These are phyloP conservation scores for Chlorella sp. DNA, from an alignment of 139 green algal species.

Conservation along the genomic window DNA sequence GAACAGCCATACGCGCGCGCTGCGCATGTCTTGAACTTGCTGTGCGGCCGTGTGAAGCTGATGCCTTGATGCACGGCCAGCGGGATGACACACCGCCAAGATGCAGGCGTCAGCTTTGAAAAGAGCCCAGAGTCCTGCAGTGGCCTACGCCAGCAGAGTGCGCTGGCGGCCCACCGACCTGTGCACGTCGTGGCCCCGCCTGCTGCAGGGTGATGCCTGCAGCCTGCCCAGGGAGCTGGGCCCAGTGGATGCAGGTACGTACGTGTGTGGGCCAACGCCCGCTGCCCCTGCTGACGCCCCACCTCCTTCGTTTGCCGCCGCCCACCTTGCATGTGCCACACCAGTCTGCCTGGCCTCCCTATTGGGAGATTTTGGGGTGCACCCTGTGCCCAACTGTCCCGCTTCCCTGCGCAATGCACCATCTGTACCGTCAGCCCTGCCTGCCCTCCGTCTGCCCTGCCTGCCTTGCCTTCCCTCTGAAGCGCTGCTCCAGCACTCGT, in stretches of 20 bases:
- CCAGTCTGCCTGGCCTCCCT: background rate
- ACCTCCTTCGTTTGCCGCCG: background rate
- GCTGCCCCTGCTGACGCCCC: background rate
- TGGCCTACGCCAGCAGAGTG: background rate
- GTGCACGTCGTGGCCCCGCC: background rate
- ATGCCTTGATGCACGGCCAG: too few relatives aligned
- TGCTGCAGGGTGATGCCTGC: constrained; percentile 66
- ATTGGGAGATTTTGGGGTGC: too few relatives aligned
- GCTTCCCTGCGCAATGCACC: background rate
- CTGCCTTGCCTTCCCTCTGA: background rate
- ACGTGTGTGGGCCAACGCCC: too few relatives aligned
- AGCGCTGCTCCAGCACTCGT: background rate
- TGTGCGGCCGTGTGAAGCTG: too few relatives aligned
- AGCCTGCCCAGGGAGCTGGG: constrained; percentile 50
- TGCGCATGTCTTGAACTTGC: too few relatives aligned
- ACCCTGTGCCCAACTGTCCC: background rate
- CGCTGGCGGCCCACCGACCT: background rate
- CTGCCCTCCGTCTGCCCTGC: background rate
- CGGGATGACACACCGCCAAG: too few relatives aligned
- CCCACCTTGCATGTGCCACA: background rate
- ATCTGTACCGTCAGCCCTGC: background rate
- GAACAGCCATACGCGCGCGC: too few relatives aligned
- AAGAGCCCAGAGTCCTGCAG: background rate
- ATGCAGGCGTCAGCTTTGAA: background rate
- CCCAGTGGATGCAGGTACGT: constrained; percentile 61